Conservation (phyloP, 2,329 filamentous ascomycete species). For the Stemphylium beticola region DNA sequence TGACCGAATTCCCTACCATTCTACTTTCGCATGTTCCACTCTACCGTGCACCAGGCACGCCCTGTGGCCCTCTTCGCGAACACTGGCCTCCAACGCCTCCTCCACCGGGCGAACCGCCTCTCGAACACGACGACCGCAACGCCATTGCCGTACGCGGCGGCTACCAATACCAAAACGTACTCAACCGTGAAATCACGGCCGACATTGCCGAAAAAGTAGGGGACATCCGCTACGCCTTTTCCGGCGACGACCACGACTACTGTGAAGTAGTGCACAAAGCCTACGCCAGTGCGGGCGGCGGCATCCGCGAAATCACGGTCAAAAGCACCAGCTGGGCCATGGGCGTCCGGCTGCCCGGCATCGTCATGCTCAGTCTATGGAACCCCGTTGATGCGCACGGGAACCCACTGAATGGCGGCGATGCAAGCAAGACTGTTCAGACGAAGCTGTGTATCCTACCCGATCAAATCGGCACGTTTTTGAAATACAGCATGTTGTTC, state of each 20-base stretch:
- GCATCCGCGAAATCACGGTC: conserved; percentile 81
- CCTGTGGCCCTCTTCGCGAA: conserved; percentile 87
- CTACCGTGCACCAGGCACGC: conserved; percentile 79
- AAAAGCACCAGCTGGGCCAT: conserved; percentile 97
- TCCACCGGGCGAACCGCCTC: conserved; percentile 63
- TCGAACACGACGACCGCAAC: conserved; percentile 71
- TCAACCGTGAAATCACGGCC: conserved; percentile 76
- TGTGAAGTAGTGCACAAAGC: conserved; percentile 84
- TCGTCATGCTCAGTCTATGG: conserved; percentile 87
- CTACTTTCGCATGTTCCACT: conserved; percentile 91
- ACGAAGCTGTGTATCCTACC: conserved; percentile 90
- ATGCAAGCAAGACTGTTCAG: conserved; percentile 70
- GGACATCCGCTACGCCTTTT: conserved; percentile 85
- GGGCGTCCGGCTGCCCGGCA: conserved; percentile 87
- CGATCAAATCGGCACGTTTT: conserved; percentile 83
- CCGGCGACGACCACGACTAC: conserved; percentile 97
- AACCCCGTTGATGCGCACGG: conserved; percentile 75
- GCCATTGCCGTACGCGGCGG: conserved; percentile 78
- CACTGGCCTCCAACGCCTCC: conserved; percentile 75
- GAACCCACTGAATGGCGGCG: conserved; percentile 36
- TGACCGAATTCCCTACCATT: conserved; percentile 80
- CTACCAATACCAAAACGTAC: conserved; percentile 97
- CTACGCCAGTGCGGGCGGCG: conserved; percentile 64
- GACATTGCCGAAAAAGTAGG: conserved; percentile 79
- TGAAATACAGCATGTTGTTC: conserved; percentile 74